Evolutionary conservation across 441 rosid genomes (phyloP).

Genomic region (Aleurites moluccanus): DNA sequence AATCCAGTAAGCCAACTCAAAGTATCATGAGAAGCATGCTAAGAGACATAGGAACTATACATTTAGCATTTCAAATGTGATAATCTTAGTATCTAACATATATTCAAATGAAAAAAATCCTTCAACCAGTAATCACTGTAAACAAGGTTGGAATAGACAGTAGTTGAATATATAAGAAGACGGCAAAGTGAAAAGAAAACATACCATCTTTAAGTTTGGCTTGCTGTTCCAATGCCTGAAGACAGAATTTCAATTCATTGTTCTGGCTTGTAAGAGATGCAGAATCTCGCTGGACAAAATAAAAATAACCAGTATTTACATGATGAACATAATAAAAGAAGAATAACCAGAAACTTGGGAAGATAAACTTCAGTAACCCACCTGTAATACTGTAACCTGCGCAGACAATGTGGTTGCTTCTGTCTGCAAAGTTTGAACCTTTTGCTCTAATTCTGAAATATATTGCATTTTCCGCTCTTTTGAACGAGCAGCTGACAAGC

Average conservation of each 20-base stretch:
- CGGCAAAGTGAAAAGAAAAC: neutral
- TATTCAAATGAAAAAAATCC: neutral
- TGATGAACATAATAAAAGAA: neutral
- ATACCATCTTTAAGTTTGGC: slow-evolving; percentile 91
- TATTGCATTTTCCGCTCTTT: slow-evolving; percentile 92
- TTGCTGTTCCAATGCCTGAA: slow-evolving; percentile 94
- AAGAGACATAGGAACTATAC: neutral
- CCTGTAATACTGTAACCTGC: slow-evolving; percentile 92
- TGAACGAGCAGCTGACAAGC: slow-evolving; percentile 93
- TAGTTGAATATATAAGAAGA: neutral
- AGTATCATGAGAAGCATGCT: neutral
- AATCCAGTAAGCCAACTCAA: neutral
- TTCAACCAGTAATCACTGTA: neutral
- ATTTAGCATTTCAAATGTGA: neutral
- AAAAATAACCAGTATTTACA: neutral
- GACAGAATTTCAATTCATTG: slow-evolving; percentile 89
- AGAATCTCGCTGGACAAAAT: slow-evolving; percentile 68
- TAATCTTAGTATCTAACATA: neutral
- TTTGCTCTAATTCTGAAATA: slow-evolving; percentile 88
- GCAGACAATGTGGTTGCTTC: slow-evolving; percentile 97
- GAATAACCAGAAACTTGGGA: neutral
- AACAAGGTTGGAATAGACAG: neutral
- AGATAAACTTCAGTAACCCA: slow-evolving; percentile 24
- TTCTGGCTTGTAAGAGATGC: slow-evolving; percentile 84
- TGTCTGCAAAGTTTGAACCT: slow-evolving; percentile 94